Evolutionary conservation across 805 yeast genomes (phyloP), one percentile per base, ranked within the genome.

Genomic region (Wickerhamomyces chaumierensis): DNA sequence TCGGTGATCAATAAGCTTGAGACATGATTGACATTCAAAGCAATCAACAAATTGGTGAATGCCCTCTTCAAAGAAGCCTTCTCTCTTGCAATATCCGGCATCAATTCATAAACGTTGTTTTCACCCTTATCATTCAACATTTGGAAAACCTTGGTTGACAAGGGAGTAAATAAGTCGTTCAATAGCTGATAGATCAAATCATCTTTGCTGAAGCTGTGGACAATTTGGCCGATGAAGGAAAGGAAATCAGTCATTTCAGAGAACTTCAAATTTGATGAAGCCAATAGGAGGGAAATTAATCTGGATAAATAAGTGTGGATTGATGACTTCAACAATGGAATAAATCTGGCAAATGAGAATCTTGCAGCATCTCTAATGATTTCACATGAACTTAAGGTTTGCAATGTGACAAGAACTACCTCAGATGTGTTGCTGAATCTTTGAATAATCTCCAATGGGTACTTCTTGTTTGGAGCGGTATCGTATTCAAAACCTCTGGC

Each of bases 221-320:
- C 73, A 44, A 92, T 73, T 60, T 92, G 97, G 5, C 94, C 88
- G 44, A 92, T 62, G 56, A 92, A 90, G 31, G 90, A 73, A 39
- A 87, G 62, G 53, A 92, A 86, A 52, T 87, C 95, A 31, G 72
- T 69, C 55, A 90, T 63, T 56, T 88, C 96, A 38, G 66, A 62
- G 12, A 72, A 59, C 41, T 71, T 73, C 48, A 80, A 64, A 47
- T 78, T 71, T 29, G 72, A 75, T 18, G 73, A 66, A 21, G 68
- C 66, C 52, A 83, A 64, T 41, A 85, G 63, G 18, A 78, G 67
- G 2, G 84, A 73, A 42, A 92, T 75, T 43, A 87, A 71, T 53
- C 84, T 78, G 45, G 80, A 78, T 57, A 84, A 66, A 53, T 65
- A 75, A 40, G 62, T 63, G 25, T 74, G 61, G 44, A 75, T 65